Evolutionary conservation across 352 stramenopile species (phyloP), one percentile per base, ranked within the genome.

Genomic region (Blastocystis sp.): DNA sequence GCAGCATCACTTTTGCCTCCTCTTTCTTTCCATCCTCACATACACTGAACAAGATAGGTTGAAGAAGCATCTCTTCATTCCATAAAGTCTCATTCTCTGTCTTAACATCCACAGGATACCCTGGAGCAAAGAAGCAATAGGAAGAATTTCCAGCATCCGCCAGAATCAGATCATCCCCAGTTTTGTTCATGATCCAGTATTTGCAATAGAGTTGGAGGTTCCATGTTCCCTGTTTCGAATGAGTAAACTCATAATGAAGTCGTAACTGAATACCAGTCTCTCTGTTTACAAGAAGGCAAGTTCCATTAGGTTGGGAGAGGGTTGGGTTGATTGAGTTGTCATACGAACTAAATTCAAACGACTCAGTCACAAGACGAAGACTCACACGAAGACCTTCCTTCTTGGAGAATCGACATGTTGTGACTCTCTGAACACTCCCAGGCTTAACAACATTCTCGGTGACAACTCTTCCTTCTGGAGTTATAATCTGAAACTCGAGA

Each of bases 171-270:
- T 61, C 24, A 19, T 67, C 35, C 0, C 71, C 71, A 12, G 71
- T 66, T 49, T 83, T 83, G 35, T 83, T 83, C 32, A 83, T 37
- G 1, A 83, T 11, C 71, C 71, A 83, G 51, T 83, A 83, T 32
- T 83, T 37, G 27, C 71, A 65, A n/a, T 65, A 65, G 5, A 83
- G 19, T 29, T 83, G 71, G 9, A 83, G 29, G n/a, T 39, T 35
- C 69, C 69, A 80, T 35, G 21, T 19, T 35, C 58, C 58, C n/a
- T 65, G 1, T 2, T 29, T 9, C 1, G 7, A 14, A 19, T 19
- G 52, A 19, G 37, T 63, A 5, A 83, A 83, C 0, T 7, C 12
- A 56, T 46, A 83, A 42, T 37, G 46, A 12, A 83, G 49, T 16
- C 19, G 7, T 14, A 83, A 42, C 12, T 27, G 24, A 21, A 49